These are phyloP conservation scores for Talaromyces piceae DNA, from an alignment of 2,329 filamentous ascomycete genomes.

Conservation along the genomic window DNA sequence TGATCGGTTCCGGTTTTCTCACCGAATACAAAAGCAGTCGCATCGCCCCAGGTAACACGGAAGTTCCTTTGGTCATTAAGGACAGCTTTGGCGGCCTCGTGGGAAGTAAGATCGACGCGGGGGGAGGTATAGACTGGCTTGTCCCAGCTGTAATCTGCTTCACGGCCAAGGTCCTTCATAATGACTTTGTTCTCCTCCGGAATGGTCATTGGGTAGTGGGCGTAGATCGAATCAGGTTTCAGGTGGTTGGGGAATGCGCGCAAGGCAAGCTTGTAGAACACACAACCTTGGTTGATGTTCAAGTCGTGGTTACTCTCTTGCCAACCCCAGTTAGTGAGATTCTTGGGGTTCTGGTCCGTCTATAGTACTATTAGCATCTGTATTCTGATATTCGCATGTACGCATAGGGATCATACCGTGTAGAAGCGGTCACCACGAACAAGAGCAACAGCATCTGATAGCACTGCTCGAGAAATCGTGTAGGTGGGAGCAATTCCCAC, in stretches of 20 bases:
- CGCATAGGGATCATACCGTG: constrained; percentile 41
- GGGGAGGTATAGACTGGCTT: constrained; percentile 48
- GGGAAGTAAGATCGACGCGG: constrained; percentile 52
- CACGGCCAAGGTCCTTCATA: constrained; percentile 59
- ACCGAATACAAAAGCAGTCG: constrained; percentile 57
- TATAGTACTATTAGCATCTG: constrained; percentile 4
- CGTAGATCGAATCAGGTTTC: constrained; percentile 69
- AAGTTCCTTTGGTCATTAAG: constrained; percentile 56
- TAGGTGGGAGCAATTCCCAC: constrained; percentile 32
- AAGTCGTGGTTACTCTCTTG: constrained; percentile 66
- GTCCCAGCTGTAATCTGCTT: constrained; percentile 61
- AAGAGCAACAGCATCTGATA: constrained; percentile 38
- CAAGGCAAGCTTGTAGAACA: constrained; percentile 77
- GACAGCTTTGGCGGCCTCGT: constrained; percentile 54
- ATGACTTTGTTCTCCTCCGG: constrained; percentile 67
- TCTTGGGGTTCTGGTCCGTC: constrained; percentile 64
- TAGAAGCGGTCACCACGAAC: constrained; percentile 65
- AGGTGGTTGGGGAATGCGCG: constrained; percentile 76
- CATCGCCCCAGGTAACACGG: constrained; percentile 57
- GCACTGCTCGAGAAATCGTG: constrained; percentile 33
- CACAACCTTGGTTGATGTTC: constrained; percentile 69
- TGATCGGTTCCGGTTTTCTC: constrained; percentile 46
- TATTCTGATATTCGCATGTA: neutral
- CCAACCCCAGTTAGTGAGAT: constrained; percentile 79
- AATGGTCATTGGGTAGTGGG: constrained; percentile 65